A percentile compares a stretch with the other conserved stretches of the same genome.
These are phyloP conservation scores for Xylaria sp. DNA, from an alignment of 2,329 filamentous ascomycete species.

Conservation along the genomic window DNA sequence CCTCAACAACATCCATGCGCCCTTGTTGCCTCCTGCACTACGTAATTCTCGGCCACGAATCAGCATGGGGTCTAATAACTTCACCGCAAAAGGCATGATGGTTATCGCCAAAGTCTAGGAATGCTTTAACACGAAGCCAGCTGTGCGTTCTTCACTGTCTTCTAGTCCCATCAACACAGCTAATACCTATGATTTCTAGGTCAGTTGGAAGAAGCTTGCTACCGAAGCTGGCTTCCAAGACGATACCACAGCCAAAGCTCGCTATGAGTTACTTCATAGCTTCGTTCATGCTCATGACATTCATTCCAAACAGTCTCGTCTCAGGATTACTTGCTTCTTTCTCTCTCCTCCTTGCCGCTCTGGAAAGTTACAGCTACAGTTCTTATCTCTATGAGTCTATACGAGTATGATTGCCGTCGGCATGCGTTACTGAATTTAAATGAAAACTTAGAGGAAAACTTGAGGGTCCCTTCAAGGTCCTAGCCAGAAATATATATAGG, in stretches of 20 bases:
- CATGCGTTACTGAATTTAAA: too few relatives aligned
- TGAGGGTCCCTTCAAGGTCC: too few relatives aligned
- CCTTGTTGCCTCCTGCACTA: background rate
- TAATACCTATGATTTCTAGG: background rate
- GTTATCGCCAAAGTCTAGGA: slow-evolving; percentile 13
- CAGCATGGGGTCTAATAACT: background rate
- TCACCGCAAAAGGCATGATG: slow-evolving; percentile 6
- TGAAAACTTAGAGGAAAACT: too few relatives aligned
- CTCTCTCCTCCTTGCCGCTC: too few relatives aligned
- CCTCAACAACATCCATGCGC: background rate
- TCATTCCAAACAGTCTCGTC: too few relatives aligned
- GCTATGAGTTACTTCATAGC: slow-evolving; percentile 10
- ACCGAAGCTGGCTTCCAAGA: slow-evolving; percentile 11
- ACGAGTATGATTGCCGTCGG: too few relatives aligned
- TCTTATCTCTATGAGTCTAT: too few relatives aligned
- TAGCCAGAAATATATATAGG: too few relatives aligned
- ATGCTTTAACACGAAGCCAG: slow-evolving; percentile 14
- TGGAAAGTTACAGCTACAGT: too few relatives aligned
- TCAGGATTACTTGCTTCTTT: too few relatives aligned
- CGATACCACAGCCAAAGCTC: slow-evolving; percentile 9
- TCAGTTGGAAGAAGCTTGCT: slow-evolving; percentile 10
- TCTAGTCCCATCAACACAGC: background rate
- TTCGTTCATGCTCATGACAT: too few relatives aligned
- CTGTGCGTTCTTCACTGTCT: background rate
- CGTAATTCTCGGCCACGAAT: background rate